A percentile compares a stretch with the other conserved stretches of the same genome.
These are phyloP conservation scores for Globisporangium irregulare DNA, from an alignment of 352 stramenopile genomes.

Conservation along the genomic window DNA sequence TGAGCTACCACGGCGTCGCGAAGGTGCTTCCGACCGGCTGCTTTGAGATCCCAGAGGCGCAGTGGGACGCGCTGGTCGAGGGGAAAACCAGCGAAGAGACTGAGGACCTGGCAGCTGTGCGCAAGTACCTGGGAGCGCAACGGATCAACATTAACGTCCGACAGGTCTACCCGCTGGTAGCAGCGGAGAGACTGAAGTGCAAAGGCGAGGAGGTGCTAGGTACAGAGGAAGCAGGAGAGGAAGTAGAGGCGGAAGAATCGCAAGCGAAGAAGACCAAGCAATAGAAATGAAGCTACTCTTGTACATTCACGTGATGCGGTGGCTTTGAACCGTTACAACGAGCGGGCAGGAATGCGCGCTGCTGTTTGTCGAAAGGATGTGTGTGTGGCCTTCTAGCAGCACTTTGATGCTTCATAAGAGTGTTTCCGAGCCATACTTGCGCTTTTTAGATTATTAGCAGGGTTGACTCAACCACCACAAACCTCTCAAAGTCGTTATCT, in stretches of 20 bases:
- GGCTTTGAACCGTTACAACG: neutral
- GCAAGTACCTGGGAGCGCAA: constrained; percentile 48
- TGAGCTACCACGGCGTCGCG: constrained; percentile 73
- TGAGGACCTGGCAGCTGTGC: constrained; percentile 41
- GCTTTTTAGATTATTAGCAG: neutral
- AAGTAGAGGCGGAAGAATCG: neutral
- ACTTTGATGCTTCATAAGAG: neutral
- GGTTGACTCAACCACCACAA: neutral
- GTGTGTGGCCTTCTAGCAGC: neutral
- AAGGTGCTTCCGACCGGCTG: constrained; percentile 42
- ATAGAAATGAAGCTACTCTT: neutral
- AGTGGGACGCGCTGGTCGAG: constrained; percentile 25
- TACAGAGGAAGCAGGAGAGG: neutral
- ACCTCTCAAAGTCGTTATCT: neutral
- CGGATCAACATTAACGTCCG: constrained; percentile 84
- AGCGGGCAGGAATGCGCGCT: too few relatives aligned
- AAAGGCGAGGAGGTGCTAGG: neutral
- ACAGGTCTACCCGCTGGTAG: constrained; percentile 56
- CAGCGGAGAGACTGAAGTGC: neutral
- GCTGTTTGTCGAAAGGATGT: too few relatives aligned
- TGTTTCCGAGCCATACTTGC: neutral
- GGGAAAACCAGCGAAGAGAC: constrained; percentile 9
- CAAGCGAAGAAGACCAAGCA: constrained; percentile 8
- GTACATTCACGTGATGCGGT: neutral
- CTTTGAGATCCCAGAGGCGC: constrained; percentile 28